phyloP scores from a whole-genome alignment of 2,329 filamentous ascomycete species.

The Chlorencoelia australis region DNA sequence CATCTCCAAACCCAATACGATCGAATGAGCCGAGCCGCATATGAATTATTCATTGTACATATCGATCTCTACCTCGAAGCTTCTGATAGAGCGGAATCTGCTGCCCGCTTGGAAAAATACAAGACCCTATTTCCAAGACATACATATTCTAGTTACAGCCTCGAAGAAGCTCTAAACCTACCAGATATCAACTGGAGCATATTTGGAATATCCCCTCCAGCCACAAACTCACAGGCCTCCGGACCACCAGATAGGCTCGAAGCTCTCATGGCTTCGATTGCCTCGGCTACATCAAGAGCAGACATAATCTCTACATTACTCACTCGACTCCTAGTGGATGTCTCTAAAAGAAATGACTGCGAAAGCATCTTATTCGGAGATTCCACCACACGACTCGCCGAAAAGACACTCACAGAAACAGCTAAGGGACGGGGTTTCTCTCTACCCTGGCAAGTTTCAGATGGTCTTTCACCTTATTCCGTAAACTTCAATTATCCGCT shows the following conservation, averaged over 20 bases:
- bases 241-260: constrained; percentile 29
- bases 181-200: constrained; percentile 43
- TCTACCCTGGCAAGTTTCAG: constrained; percentile 71
- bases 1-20: constrained; percentile 56
- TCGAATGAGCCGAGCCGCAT: constrained; percentile 55
- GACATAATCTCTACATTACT: constrained; percentile 66
- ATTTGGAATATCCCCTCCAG: constrained; percentile 24
- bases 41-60: constrained; percentile 54
- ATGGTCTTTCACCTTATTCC: constrained; percentile 41
- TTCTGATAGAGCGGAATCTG: constrained; percentile 19
- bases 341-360: constrained; percentile 50
- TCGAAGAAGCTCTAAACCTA: constrained; percentile 51
- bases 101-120: constrained; percentile 34
- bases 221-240: constrained; percentile 11
- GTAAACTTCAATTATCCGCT: constrained; percentile 61
- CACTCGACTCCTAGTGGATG: constrained; percentile 58
- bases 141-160: constrained; percentile 48
- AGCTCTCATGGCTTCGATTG: constrained; percentile 45
- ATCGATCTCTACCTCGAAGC: constrained; percentile 26
- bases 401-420: constrained; percentile 75
- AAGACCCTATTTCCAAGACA: constrained; percentile 55
- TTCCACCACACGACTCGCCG: constrained; percentile 79
- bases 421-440: constrained; percentile 84
- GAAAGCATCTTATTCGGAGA: constrained; percentile 72
- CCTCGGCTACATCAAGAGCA: constrained; percentile 63